Conservation (phyloP, 2,329 filamentous ascomycete species). For the Scedosporium apiospermum region DNA sequence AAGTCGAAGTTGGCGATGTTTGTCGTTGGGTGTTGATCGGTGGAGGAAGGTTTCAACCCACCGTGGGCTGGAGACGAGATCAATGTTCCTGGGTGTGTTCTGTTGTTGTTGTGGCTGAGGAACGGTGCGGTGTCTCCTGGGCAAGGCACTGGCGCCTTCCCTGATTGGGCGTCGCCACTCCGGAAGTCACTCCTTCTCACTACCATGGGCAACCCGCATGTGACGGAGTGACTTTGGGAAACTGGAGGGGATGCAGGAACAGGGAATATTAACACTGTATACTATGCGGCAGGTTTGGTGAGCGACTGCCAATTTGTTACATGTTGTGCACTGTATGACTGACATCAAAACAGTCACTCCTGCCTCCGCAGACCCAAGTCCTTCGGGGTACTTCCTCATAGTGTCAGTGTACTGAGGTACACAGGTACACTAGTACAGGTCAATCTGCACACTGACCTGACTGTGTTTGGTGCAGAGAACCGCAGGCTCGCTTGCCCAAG, state of each 20-base stretch:
- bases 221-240: background rate
- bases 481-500: too few species aligned
- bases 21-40: background rate
- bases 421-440: too few species aligned
- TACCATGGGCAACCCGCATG: conserved; percentile 7
- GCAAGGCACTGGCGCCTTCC: background rate
- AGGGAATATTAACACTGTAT: background rate
- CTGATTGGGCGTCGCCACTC: background rate
- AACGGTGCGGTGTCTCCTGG: conserved; percentile 1
- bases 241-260: background rate
- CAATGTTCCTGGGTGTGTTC: background rate
- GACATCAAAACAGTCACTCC: too few species aligned
- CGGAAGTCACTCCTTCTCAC: background rate
- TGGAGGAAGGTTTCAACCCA: background rate
- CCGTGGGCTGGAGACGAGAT: background rate
- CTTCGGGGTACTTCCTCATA: too few species aligned
- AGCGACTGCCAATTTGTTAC: too few species aligned
- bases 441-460: too few species aligned
- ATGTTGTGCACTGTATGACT: background rate
- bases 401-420: too few species aligned
- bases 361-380: too few species aligned
- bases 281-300: background rate
- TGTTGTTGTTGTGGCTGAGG: conserved; percentile 7
- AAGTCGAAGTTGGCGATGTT: conserved; percentile 1
- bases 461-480: too few species aligned